phyloP scores from a whole-genome alignment of 2,329 filamentous ascomycete species.

The Botrytis porri region DNA sequence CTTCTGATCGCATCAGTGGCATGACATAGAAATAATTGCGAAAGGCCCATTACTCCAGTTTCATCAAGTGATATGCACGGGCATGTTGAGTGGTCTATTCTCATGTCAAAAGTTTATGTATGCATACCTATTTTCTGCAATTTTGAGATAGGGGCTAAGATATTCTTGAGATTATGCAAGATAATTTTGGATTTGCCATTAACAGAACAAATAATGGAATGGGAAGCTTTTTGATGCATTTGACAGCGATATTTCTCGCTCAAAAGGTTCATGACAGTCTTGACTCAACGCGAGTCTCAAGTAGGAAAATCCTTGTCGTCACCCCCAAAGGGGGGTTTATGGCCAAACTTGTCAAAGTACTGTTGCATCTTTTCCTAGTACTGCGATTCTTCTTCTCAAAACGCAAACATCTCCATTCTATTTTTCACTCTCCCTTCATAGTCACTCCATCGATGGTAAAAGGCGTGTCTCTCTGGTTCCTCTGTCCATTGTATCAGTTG shows the following conservation, averaged over 20 bases:
- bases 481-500: constrained; percentile 14
- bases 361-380: constrained; percentile 11
- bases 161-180: not conserved
- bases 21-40: not conserved
- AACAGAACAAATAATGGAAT: too few relatives aligned
- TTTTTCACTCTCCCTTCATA: not conserved
- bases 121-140: not conserved
- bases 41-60: not conserved
- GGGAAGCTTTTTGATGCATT: accelerated
- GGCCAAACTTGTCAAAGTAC: constrained; percentile 9
- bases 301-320: not conserved
- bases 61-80: not conserved
- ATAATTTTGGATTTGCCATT: not conserved
- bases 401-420: constrained; percentile 5
- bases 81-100: not conserved
- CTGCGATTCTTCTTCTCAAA: constrained; percentile 14
- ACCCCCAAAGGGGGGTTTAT: constrained; percentile 7
- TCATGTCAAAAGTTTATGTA: not conserved
- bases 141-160: not conserved
- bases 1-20: not conserved
- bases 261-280: not conserved
- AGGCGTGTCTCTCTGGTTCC: constrained; percentile 5
- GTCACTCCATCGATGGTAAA: constrained; percentile 5
- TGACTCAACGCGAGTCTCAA: not conserved
- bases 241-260: not conserved